These are phyloP conservation scores for Eucalyptus marginata DNA, from an alignment of 345 rosid species.

Conservation along the genomic window DNA sequence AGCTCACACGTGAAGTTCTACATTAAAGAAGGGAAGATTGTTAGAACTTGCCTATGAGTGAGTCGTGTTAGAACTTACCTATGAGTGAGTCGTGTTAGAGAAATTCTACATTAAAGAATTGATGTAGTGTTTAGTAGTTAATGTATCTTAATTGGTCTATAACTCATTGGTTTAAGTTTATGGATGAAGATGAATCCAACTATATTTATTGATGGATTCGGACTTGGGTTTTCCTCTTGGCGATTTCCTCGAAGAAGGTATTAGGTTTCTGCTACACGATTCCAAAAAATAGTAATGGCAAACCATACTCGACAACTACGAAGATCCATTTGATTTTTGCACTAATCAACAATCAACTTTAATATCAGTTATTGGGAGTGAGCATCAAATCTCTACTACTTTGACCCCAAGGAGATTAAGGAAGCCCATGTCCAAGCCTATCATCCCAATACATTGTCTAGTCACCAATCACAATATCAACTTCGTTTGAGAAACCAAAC, in stretches of 20 bases:
- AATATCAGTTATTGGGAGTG: rapidly evolving
- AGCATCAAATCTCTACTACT: neutral
- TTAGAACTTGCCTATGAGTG: rapidly evolving
- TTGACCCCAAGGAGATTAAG: neutral
- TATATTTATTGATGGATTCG: too few relatives aligned
- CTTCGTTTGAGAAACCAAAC: neutral
- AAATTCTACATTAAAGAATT: too few relatives aligned
- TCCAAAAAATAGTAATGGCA: neutral
- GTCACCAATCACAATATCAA: neutral
- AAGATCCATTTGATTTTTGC: neutral
- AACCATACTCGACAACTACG: rapidly evolving
- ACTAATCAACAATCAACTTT: neutral
- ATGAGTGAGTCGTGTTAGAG: too few relatives aligned
- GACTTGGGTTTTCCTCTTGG: rapidly evolving
- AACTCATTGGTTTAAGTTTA: rapidly evolving
- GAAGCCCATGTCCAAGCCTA: neutral
- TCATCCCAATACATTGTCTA: neutral
- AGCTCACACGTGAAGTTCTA: too few relatives aligned
- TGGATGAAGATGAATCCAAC: rapidly evolving
- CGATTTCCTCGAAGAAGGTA: rapidly evolving
- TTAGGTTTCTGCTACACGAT: rapidly evolving
- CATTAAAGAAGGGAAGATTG: rapidly evolving
- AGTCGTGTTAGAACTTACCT: rapidly evolving
- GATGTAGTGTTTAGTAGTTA: too few relatives aligned
- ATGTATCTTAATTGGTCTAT: too few relatives aligned